These are phyloP conservation scores for Fomitopsis schrenkii DNA, from an alignment of 1,284 basidiomycete genomes.

Conservation along the genomic window DNA sequence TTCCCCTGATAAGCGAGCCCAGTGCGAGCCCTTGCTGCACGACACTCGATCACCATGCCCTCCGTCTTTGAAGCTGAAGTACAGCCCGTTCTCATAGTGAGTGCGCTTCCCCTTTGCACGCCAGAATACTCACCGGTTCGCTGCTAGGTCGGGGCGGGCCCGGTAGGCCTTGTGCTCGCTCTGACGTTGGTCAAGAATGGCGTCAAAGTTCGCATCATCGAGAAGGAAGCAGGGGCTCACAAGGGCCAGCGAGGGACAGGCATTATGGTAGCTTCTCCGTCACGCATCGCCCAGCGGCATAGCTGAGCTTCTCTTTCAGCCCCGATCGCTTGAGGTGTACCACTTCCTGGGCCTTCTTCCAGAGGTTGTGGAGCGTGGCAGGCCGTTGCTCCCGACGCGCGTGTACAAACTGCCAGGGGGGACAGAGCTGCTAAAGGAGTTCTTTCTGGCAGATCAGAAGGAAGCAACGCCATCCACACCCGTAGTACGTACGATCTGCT, in stretches of 20 bases:
- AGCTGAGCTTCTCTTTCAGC: conserved; percentile 4
- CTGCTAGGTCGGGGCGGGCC: conserved; percentile 24
- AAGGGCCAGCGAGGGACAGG: conserved; percentile 25
- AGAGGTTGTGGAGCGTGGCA: conserved; percentile 6
- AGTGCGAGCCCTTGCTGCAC: background rate
- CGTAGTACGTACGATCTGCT: conserved; percentile 12
- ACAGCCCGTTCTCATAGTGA: conserved; percentile 1
- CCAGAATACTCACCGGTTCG: background rate
- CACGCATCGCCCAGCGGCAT: background rate
- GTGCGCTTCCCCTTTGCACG: background rate
- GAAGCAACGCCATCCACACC: conserved; percentile 18
- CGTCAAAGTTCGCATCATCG: conserved; percentile 32
- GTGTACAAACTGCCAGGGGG: conserved; percentile 18
- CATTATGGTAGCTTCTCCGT: conserved; percentile 19
- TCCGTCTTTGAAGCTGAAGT: background rate
- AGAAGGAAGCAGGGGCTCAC: conserved; percentile 24
- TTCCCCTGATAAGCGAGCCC: background rate
- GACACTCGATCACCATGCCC: background rate
- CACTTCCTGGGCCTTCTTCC: conserved; percentile 17
- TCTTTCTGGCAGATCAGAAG: conserved; percentile 5
- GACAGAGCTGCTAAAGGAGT: conserved; percentile 8
- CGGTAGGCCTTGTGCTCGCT: conserved; percentile 21
- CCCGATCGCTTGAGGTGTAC: conserved; percentile 19
- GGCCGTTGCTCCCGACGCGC: conserved; percentile 1
- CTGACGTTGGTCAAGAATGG: conserved; percentile 21